Base-by-base conservation (phyloP, 352 stramenopile genomes). In the Thalassiosira tumida region DNA sequence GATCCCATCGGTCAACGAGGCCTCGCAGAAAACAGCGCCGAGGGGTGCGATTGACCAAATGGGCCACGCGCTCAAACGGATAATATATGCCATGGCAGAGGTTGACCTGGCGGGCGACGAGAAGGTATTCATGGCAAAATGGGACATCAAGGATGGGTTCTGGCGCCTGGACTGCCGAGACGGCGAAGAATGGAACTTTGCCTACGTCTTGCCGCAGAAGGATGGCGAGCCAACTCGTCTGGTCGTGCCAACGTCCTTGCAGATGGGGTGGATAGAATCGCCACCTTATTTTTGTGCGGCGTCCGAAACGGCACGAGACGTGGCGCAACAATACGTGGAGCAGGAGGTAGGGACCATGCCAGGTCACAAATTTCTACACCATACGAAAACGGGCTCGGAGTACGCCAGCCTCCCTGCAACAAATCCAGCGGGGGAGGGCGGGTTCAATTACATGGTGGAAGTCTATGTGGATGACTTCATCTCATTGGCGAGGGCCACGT, bases 201-300 rank as follows among this genome's bases (percentile, higher is more conserved):
- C 74, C 1, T 85, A 85, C 70, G 83, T 89, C 1, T 41, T 89
- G 38, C 83, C 83, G 43, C 38, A 77, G 33, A 1, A 1, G 15
- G 64, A 79, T 33, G 43, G 41, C 3, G 65, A 69, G 70, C 40
- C 38, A 54, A 0, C 37, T 13, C 24, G 38, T 26, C 15, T 93
- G 33, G 81, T 92, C 24, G 64, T 92, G n/a, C 81, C 87, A 59
- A 84, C 69, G 14, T 74, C 74, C 10, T n/a, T 92, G 0, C 87
- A 92, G 35, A 92, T 92, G 81, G 87, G 87, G 17, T 92, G 87
- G 87, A 75, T 84, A 0, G 73, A 89, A 40, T 92, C 81, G 1
- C 81, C 81, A 37, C 81, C 64, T 37, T 89, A 84, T 40, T 89
- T 89, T n/a, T 92, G 70, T 78, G 38, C 70, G 31, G 87, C 40